Conservation (phyloP, 192 early-diverging fungal genomes). For the Chytriomyces sp. region DNA sequence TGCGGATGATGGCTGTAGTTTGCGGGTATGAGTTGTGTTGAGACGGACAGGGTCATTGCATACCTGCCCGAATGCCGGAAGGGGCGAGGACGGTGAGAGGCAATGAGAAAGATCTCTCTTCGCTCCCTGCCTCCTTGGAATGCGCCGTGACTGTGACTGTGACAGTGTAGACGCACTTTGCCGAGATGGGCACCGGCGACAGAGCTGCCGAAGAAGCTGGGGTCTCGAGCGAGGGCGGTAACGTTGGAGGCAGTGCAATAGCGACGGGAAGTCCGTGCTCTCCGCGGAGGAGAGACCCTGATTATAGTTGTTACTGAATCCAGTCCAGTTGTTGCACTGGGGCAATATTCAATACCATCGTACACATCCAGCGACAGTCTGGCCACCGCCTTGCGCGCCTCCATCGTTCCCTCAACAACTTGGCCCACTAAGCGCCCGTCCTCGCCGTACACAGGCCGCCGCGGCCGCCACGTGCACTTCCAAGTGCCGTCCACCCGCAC, state of each 20-base stretch:
- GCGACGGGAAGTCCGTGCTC: conserved; percentile 21
- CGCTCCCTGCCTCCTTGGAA: background rate
- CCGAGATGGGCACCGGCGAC: conserved; percentile 6
- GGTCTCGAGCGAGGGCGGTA: conserved; percentile 15
- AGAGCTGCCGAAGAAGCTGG: background rate
- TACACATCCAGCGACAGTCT: background rate
- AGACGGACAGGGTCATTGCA: background rate
- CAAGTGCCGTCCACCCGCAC: background rate
- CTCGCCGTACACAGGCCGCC: background rate
- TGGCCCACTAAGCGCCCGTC: background rate
- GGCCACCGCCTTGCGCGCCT: conserved; percentile 10
- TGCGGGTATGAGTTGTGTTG: background rate
- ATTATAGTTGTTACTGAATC: background rate
- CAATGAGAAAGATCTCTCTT: background rate
- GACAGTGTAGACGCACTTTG: background rate
- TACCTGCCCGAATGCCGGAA: conserved; percentile 17
- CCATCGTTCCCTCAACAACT: conserved; percentile 1
- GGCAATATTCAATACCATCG: conserved; percentile 4
- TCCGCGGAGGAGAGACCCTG: background rate
- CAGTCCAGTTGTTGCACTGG: background rate
- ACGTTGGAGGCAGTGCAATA: background rate
- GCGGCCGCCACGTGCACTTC: background rate
- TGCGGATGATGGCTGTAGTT: background rate
- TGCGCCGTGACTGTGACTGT: background rate
- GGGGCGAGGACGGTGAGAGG: conserved; percentile 20